These are phyloP conservation scores for Periconia sp. DNA, from an alignment of 2,329 filamentous ascomycete genomes.

Conservation along the genomic window DNA sequence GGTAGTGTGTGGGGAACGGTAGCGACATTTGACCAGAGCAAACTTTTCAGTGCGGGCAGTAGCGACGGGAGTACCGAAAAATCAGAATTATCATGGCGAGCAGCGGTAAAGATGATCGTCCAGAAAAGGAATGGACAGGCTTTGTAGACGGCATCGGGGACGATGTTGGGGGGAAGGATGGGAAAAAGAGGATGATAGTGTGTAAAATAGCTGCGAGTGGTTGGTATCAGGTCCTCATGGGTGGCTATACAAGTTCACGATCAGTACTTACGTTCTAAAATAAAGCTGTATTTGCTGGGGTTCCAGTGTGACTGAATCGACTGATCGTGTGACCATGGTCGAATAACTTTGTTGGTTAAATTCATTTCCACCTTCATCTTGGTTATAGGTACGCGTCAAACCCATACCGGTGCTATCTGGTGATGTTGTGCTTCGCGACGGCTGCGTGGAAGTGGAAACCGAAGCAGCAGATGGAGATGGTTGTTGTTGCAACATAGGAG, in stretches of 20 bases:
- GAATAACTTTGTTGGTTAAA: no score
- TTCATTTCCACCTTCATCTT: not conserved
- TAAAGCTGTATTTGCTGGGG: no score
- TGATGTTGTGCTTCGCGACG: not conserved
- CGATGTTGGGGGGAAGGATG: not conserved
- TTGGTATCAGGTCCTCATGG: no score
- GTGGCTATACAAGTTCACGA: no score
- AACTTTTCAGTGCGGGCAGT: not conserved
- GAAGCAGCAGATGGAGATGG: no score
- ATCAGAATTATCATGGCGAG: constrained; percentile 9
- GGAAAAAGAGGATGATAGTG: not conserved
- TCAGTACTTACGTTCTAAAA: no score
- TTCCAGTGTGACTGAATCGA: no score
- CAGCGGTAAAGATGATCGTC: constrained; percentile 30
- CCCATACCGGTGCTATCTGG: not conserved
- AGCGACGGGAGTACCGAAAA: not conserved
- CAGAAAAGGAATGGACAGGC: constrained; percentile 28
- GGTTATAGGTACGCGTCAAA: not conserved
- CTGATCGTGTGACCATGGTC: no score
- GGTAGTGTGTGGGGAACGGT: not conserved
- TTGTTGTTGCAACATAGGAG: no score
- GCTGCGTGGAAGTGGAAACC: no score
- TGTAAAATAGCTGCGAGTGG: no score
- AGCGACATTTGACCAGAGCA: not conserved
- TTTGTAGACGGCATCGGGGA: constrained; percentile 6